Evolutionary conservation across 805 yeast genomes (phyloP).

Genomic region (Monosporozyma servazzii): DNA sequence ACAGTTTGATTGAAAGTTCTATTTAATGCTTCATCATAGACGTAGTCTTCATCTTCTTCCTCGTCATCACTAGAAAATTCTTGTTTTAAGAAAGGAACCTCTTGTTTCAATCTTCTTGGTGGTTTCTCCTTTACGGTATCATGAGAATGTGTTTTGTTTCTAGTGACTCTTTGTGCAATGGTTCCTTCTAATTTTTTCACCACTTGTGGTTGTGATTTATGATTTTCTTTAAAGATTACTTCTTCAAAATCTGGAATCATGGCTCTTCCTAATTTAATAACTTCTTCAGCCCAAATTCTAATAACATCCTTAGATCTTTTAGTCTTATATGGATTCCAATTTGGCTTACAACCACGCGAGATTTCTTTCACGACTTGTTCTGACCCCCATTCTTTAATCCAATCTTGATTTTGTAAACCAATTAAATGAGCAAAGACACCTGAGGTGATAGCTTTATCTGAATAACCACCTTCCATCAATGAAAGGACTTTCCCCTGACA

Average conservation of each 20-base stretch:
- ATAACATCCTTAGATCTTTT: constrained; percentile 41
- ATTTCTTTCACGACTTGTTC: constrained; percentile 55
- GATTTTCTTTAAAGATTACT: constrained; percentile 15
- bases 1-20: constrained; percentile 32
- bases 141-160: constrained; percentile 10
- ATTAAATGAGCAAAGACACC: constrained; percentile 73
- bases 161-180: constrained; percentile 19
- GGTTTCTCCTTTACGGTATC: constrained; percentile 2
- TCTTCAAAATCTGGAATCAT: constrained; percentile 43
- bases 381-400: constrained; percentile 61
- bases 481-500: constrained; percentile 56
- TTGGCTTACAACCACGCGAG: constrained; percentile 56
- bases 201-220: not conserved
- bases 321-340: constrained; percentile 50
- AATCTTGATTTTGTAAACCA: constrained; percentile 50
- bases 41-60: constrained; percentile 30
- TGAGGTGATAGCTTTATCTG: constrained; percentile 70
- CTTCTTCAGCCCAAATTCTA: constrained; percentile 59
- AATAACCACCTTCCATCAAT: constrained; percentile 76
- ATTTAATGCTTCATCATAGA: constrained; percentile 29
- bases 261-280: constrained; percentile 49
- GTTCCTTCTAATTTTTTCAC: constrained; percentile 3
- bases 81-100: constrained; percentile 24
- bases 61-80: constrained; percentile 28
- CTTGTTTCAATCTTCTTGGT: constrained; percentile 4